phyloP scores from a whole-genome alignment of 1,284 basidiomycete genomes.

The Ustilago loliicola region DNA sequence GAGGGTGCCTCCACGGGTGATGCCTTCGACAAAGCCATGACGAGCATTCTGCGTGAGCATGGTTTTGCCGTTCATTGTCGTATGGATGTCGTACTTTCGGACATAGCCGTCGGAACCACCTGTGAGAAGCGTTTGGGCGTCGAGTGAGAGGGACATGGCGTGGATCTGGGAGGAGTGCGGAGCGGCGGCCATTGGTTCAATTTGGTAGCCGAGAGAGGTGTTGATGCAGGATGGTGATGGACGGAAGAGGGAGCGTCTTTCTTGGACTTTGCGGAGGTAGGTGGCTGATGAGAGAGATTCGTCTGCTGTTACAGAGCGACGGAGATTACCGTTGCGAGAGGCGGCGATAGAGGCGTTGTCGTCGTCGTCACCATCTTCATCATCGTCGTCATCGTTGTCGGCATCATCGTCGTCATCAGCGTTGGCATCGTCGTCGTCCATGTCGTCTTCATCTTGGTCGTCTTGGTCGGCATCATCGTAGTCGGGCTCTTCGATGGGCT shows the following conservation, averaged over 20 bases:
- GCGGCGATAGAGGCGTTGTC: conserved; percentile 26
- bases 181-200: conserved; percentile 93
- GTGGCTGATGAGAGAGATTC: conserved; percentile 30
- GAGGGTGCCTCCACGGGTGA: conserved; percentile 88
- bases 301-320: conserved; percentile 17
- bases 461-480: conserved; percentile 38
- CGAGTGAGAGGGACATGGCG: conserved; percentile 84
- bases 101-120: conserved; percentile 95
- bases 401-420: conserved; percentile 34
- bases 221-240: conserved; percentile 26
- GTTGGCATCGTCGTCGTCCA: conserved; percentile 21
- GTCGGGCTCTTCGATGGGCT: conserved; percentile 38
- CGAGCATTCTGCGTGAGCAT: conserved; percentile 90
- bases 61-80: conserved; percentile 86
- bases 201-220: conserved; percentile 66
- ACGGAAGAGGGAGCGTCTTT: conserved; percentile 37
- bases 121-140: conserved; percentile 88
- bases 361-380: conserved; percentile 29
- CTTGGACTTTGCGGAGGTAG: conserved; percentile 42
- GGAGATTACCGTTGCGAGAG: conserved; percentile 18
- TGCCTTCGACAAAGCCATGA: conserved; percentile 90
- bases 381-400: conserved; percentile 25
- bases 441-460: conserved; percentile 32
- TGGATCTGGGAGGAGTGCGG: conserved; percentile 90
- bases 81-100: conserved; percentile 90